Conservation (phyloP, 305 asterid genomes). For the Solanum hybrid region DNA sequence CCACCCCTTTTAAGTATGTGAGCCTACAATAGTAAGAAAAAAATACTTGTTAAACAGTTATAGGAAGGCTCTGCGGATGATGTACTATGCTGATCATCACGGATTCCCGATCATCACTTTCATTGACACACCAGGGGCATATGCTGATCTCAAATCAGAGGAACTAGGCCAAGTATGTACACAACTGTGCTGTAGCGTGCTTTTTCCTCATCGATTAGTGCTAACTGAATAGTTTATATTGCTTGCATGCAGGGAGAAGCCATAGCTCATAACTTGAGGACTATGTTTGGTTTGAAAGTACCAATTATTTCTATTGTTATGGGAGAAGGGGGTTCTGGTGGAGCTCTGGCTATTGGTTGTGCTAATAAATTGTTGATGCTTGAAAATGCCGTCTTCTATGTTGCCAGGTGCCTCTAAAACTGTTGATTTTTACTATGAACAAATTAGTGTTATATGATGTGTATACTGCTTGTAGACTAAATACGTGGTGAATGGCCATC, state of each 20-base stretch:
- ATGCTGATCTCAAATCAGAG: constrained; percentile 94
- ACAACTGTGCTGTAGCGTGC: neutral
- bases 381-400: constrained; percentile 88
- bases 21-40: neutral
- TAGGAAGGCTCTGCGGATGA: constrained; percentile 95
- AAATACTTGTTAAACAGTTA: constrained; percentile 45
- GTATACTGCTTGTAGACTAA: neutral
- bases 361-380: constrained; percentile 83
- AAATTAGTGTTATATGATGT: neutral
- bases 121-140: constrained; percentile 98
- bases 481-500: neutral
- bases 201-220: neutral
- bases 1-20: neutral
- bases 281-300: constrained; percentile 91
- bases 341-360: constrained; percentile 93
- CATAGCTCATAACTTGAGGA: constrained; percentile 76
- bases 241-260: constrained; percentile 67
- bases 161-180: constrained; percentile 74
- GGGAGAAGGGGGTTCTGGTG: constrained; percentile 97
- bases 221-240: constrained; percentile 5
- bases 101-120: constrained; percentile 90
- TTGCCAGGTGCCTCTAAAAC: constrained; percentile 53
- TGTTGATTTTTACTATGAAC: neutral
- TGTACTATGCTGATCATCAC: constrained; percentile 96
- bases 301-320: constrained; percentile 75